phyloP scores from a whole-genome alignment of 139 green algal species.

The Dunaliella sp. region DNA sequence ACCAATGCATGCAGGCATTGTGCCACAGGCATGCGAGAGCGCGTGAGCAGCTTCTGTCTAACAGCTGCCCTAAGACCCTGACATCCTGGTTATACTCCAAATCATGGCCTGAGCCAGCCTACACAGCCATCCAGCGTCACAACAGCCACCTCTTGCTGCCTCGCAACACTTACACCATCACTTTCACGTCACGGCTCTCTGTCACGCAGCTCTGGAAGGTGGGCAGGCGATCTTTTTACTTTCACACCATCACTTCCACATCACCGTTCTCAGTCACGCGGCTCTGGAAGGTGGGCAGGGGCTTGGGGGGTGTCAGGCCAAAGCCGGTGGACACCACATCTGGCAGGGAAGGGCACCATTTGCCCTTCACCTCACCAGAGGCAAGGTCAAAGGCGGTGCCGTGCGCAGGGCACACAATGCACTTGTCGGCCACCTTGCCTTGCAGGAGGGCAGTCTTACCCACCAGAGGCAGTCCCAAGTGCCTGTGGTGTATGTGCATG shows the following conservation, averaged over 20 bases:
- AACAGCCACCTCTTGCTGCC: too few relatives aligned
- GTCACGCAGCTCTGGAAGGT: too few relatives aligned
- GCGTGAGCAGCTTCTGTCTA: too few relatives aligned
- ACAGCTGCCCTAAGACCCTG: too few relatives aligned
- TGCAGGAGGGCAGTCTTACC: slow-evolving; percentile 51
- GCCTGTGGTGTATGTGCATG: neutral
- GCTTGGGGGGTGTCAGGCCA: slow-evolving; percentile 43
- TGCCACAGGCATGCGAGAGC: too few relatives aligned
- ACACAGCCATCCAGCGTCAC: too few relatives aligned
- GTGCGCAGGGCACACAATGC: slow-evolving; percentile 73
- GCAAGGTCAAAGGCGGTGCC: slow-evolving; percentile 70
- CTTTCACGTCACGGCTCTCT: too few relatives aligned
- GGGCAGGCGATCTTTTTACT: too few relatives aligned
- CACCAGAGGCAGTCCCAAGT: slow-evolving; percentile 58
- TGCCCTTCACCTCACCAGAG: slow-evolving; percentile 39
- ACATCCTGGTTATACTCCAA: too few relatives aligned
- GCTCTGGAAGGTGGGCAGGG: slow-evolving; percentile 61
- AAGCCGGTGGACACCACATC: slow-evolving; percentile 12
- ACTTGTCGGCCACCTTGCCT: slow-evolving; percentile 51
- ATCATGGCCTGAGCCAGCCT: too few relatives aligned
- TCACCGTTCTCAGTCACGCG: slow-evolving; percentile 52
- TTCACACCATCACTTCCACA: slow-evolving; percentile 63
- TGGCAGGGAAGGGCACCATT: slow-evolving; percentile 20
- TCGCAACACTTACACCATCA: too few relatives aligned
- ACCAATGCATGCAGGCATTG: too few relatives aligned